Conservation (phyloP, 352 stramenopile genomes). For the Phytophthora brassicae region DNA sequence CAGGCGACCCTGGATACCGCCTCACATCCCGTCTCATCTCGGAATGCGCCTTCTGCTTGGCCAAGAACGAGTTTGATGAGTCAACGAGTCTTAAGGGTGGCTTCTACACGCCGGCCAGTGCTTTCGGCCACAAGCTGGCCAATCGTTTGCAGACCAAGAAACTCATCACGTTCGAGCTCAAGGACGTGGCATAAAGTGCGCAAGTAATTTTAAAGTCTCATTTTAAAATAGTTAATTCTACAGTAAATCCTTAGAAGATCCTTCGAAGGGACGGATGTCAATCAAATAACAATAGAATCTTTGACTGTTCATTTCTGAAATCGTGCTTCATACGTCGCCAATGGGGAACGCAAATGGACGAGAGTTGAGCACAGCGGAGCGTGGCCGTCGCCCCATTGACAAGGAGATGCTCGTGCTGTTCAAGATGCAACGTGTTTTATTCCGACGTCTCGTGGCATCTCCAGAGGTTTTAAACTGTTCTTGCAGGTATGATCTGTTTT, state of each 20-base stretch:
- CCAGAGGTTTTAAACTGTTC: conserved; percentile 41
- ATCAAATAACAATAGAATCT: conserved; percentile 17
- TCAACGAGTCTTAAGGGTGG: conserved; percentile 33
- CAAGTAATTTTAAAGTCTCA: conserved; percentile 3
- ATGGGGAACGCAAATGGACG: conserved; percentile 51
- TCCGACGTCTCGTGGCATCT: conserved; percentile 55
- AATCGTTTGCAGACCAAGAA: conserved; percentile 58
- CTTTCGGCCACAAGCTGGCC: conserved; percentile 54
- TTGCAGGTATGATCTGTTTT: too few species aligned
- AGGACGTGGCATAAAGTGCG: conserved; percentile 32
- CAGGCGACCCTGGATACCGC: conserved; percentile 56
- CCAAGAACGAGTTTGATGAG: conserved; percentile 44
- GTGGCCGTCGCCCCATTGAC: conserved; percentile 53
- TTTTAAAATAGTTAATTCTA: conserved; percentile 6
- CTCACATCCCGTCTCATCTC: conserved; percentile 58
- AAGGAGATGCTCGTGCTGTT: conserved; percentile 64
- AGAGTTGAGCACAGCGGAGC: conserved; percentile 39
- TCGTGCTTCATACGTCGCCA: not conserved
- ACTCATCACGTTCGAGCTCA: conserved; percentile 52
- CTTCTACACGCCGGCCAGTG: conserved; percentile 64
- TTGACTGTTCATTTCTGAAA: conserved; percentile 16
- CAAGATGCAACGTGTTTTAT: conserved; percentile 64
- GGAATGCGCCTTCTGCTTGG: conserved; percentile 61
- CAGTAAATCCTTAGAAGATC: conserved; percentile 8
- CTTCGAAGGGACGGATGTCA: conserved; percentile 20